phyloP scores from a whole-genome alignment of 2,329 filamentous ascomycete species.

The Neophaeococcomyces aloes region DNA sequence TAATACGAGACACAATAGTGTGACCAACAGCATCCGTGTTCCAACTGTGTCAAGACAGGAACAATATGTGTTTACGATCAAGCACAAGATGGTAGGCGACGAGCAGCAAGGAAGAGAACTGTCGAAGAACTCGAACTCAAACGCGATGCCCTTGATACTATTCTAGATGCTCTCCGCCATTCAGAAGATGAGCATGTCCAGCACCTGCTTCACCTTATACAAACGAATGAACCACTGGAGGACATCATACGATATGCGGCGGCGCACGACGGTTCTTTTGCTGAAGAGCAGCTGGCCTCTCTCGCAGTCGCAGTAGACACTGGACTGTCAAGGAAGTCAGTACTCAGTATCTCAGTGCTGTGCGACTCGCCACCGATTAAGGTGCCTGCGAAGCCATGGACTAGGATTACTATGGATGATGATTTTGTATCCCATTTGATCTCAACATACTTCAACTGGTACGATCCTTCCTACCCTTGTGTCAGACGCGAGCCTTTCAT shows the following conservation, averaged over 20 bases:
- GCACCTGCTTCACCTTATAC: conserved; percentile 25
- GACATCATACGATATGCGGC: conserved; percentile 23
- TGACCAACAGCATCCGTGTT: conserved; percentile 11
- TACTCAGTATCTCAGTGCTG: conserved; percentile 9
- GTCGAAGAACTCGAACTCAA: conserved; percentile 20
- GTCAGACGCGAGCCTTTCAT: conserved; percentile 26
- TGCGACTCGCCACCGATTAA: neutral
- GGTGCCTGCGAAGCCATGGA: conserved; percentile 23
- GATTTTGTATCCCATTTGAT: conserved; percentile 26
- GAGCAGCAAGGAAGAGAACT: conserved; percentile 9
- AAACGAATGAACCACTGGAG: conserved; percentile 21
- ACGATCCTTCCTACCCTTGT: conserved; percentile 24
- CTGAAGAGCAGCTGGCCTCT: neutral
- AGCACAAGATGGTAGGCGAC: conserved; percentile 9
- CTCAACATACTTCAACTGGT: conserved; percentile 27
- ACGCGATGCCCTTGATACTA: conserved; percentile 24
- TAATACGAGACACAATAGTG: conserved; percentile 7
- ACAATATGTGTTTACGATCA: conserved; percentile 9
- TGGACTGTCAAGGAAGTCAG: neutral
- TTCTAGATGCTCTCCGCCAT: conserved; percentile 25
- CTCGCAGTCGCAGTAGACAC: neutral
- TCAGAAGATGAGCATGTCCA: conserved; percentile 23
- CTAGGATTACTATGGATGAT: conserved; percentile 25
- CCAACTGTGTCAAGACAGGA: conserved; percentile 7
- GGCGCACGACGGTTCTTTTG: conserved; percentile 6